Conservation (phyloP, 73 alveolate genomes). For the Symbiodinium pilosum region DNA sequence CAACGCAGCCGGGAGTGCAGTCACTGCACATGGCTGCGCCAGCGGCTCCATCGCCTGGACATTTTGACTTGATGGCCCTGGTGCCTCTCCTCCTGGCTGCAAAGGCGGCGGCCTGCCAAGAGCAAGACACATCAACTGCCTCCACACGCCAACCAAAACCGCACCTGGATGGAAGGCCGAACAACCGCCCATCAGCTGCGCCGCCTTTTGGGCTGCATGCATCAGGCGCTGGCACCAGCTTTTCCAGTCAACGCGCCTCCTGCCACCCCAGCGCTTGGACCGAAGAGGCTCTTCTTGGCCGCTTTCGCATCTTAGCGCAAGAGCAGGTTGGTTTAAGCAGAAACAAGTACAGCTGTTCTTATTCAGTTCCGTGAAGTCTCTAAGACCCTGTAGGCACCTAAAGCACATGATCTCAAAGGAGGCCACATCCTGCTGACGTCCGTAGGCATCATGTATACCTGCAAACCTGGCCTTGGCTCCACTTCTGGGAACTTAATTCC, state of each 20-base stretch:
- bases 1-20: not conserved
- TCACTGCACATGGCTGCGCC: not conserved
- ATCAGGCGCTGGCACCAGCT: no score
- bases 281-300: slow-evolving; percentile 14
- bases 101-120: not conserved
- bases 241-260: not conserved
- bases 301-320: not conserved
- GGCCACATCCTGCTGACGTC: no score
- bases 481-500: no score
- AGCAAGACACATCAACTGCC: no score
- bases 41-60: not conserved
- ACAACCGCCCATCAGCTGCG: not conserved
- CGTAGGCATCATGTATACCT: no score
- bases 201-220: not conserved
- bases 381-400: no score
- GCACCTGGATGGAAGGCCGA: slow-evolving; percentile 5
- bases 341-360: not conserved
- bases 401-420: no score
- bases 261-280: not conserved
- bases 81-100: not conserved
- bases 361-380: not conserved
- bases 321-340: no score
- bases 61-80: not conserved
- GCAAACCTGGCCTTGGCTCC: no score
- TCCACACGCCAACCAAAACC: no score